Conservation (phyloP, 371 early-diverging fungal genomes). For the Mucor sp. region DNA sequence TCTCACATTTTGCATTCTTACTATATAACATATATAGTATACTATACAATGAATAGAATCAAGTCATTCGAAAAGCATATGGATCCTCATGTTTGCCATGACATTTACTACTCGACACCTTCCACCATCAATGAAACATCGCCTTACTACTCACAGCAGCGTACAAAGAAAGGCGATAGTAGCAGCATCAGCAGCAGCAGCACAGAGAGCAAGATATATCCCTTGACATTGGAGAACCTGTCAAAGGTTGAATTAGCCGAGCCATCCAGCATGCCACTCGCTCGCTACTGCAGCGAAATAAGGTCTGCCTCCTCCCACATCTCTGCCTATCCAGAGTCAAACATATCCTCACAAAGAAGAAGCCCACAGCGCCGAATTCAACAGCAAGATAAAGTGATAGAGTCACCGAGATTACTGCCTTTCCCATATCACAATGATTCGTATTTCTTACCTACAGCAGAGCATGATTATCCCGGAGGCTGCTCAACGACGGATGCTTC, state of each 20-base stretch:
- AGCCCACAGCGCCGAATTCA: not conserved
- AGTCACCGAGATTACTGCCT: slow-evolving; percentile 24
- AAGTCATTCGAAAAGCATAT: slow-evolving; percentile 9
- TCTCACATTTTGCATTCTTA: too few relatives aligned
- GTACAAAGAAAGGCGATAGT: not conserved
- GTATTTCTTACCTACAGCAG: slow-evolving; percentile 28
- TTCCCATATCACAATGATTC: slow-evolving; percentile 37
- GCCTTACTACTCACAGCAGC: slow-evolving; percentile 6
- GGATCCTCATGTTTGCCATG: not conserved
- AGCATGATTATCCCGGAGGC: slow-evolving; percentile 24
- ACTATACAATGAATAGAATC: not conserved
- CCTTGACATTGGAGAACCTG: slow-evolving; percentile 22
- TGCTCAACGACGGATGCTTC: slow-evolving; percentile 11
- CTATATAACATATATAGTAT: too few relatives aligned
- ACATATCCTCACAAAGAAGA: slow-evolving; percentile 1
- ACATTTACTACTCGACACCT: not conserved
- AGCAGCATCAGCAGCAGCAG: not conserved
- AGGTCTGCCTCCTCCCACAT: not conserved
- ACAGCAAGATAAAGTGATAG: slow-evolving; percentile 16
- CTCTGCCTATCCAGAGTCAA: not conserved
- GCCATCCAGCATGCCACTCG: slow-evolving; percentile 17
- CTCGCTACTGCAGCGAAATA: slow-evolving; percentile 18
- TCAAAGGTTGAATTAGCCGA: slow-evolving; percentile 21
- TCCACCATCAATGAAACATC: not conserved
- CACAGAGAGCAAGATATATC: not conserved